These are phyloP conservation scores for Penicillium antarcticum DNA, from an alignment of 495 filamentous ascomycete species.

Conservation along the genomic window DNA sequence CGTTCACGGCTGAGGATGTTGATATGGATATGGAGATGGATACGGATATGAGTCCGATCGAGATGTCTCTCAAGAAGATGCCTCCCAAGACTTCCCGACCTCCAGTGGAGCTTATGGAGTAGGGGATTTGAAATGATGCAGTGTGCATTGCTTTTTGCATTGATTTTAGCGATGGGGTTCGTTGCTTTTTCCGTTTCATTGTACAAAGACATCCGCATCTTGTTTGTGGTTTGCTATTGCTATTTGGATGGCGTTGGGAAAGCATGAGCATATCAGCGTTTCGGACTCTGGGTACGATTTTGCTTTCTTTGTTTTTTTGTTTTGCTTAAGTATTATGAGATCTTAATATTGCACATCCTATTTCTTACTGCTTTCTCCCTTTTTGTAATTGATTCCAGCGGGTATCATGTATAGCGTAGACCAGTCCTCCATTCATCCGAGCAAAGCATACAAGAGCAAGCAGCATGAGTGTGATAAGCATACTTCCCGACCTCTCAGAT, in stretches of 20 bases:
- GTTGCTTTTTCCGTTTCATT: constrained; percentile 2
- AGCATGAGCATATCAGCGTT: not conserved
- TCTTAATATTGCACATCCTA: no score
- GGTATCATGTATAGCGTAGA: no score
- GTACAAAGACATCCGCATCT: constrained; percentile 9
- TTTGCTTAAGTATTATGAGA: not conserved
- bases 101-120: constrained; percentile 85
- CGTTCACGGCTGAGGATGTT: constrained; percentile 44
- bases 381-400: no score
- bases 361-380: no score
- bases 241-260: constrained; percentile 2
- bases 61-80: constrained; percentile 50
- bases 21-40: constrained; percentile 31
- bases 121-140: constrained; percentile 1
- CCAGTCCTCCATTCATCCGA: no score
- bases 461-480: no score
- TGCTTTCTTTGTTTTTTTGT: not conserved
- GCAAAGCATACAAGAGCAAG: no score
- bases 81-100: constrained; percentile 77
- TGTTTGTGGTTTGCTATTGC: not conserved
- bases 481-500: no score
- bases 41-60: constrained; percentile 40
- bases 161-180: constrained; percentile 16
- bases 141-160: constrained; percentile 6
- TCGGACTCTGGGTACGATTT: not conserved